Evolutionary conservation across 306 rosid species (phyloP).

Genomic region (Geum urbanum): DNA sequence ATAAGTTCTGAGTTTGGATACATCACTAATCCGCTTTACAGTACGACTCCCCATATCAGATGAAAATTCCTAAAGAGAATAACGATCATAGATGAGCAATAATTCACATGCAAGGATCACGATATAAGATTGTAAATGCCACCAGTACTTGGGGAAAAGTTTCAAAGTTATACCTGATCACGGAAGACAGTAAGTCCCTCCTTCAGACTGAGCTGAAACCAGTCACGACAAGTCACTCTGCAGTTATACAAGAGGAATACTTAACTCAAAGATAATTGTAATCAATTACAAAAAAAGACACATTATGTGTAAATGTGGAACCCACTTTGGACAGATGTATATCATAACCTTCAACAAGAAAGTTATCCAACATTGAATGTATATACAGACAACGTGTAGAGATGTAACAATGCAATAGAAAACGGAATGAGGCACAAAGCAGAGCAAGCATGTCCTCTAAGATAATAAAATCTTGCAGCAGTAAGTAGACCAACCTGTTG

Average conservation of each 20-base stretch:
- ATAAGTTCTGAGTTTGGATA: conserved; percentile 80
- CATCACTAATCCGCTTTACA: conserved; percentile 82
- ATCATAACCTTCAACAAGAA: background rate
- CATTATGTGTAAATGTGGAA: conserved; percentile 2
- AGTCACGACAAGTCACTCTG: conserved; percentile 99
- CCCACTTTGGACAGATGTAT: conserved; percentile 10
- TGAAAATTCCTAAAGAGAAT: conserved; percentile 74
- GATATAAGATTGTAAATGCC: conserved; percentile 20
- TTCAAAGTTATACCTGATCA: conserved; percentile 61
- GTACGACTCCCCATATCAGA: conserved; percentile 97
- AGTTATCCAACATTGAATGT: background rate
- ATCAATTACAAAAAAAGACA: background rate
- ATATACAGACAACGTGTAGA: background rate
- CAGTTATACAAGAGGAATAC: conserved; percentile 30
- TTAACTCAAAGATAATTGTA: conserved; percentile 21
- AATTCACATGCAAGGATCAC: background rate
- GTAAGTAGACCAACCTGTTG: conserved; percentile 63
- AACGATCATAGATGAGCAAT: conserved; percentile 8
- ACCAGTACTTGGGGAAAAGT: background rate
- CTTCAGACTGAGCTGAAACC: conserved; percentile 99
- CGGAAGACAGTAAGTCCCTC: conserved; percentile 98
- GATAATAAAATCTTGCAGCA: background rate
- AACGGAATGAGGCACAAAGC: conserved; percentile 18
- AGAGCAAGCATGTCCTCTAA: conserved; percentile 18
- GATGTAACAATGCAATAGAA: background rate